Evolutionary conservation across 2,329 filamentous ascomycete genomes (phyloP).

Genomic region (Penicillium fuscoglaucum): DNA sequence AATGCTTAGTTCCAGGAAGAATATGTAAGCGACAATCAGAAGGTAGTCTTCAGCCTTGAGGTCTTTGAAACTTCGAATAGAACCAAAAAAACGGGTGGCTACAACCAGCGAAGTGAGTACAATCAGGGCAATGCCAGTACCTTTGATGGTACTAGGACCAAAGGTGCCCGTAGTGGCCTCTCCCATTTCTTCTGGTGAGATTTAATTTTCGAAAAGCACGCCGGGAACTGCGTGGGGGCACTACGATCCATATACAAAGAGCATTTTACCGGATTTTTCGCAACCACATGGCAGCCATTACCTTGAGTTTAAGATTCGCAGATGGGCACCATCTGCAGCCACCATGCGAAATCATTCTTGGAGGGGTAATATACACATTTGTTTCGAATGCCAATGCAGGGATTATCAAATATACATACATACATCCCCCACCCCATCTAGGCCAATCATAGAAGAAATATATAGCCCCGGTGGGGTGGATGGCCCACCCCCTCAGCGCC

Average conservation of each 20-base stretch:
- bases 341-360: not conserved
- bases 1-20: slow-evolving; percentile 31
- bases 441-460: not conserved
- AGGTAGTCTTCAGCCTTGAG: slow-evolving; percentile 31
- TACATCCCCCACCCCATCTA: not conserved
- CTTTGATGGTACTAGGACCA: slow-evolving; percentile 13
- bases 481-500: not conserved
- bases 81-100: slow-evolving; percentile 13
- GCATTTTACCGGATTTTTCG: no score
- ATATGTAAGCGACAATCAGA: slow-evolving; percentile 28
- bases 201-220: not conserved
- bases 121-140: slow-evolving; percentile 22
- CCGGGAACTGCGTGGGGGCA: not conserved
- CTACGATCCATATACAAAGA: not conserved
- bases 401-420: not conserved
- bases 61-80: slow-evolving; percentile 18
- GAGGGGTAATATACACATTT: not conserved
- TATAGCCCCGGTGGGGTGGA: not conserved
- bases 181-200: slow-evolving; percentile 3
- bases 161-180: not conserved
- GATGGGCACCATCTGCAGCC: not conserved
- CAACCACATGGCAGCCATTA: not conserved
- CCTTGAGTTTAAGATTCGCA: not conserved
- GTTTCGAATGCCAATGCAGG: not conserved
- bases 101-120: slow-evolving; percentile 21